Evolutionary conservation across 2,329 filamentous ascomycete genomes (phyloP).

Genomic region (Aphanoascus verrucosus): DNA sequence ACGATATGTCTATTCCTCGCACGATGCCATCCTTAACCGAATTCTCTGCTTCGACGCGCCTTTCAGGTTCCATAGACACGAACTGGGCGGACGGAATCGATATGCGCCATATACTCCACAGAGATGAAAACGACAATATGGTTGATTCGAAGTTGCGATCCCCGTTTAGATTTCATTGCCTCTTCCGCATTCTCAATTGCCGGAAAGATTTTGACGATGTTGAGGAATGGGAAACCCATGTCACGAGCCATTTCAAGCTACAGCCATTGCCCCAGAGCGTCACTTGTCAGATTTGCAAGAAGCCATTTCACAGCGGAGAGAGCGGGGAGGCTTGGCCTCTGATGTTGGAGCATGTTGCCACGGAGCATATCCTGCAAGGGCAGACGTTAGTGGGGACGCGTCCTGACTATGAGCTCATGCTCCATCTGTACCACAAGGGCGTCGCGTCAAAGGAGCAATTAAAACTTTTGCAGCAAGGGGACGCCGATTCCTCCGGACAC

Average conservation of each 20-base stretch:
- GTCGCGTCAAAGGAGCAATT: conserved; percentile 37
- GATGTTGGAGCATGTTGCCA: conserved; percentile 35
- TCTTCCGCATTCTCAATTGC: conserved; percentile 39
- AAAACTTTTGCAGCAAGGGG: conserved; percentile 31
- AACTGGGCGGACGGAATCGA: conserved; percentile 19
- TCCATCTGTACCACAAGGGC: conserved; percentile 34
- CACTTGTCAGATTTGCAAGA: conserved; percentile 35
- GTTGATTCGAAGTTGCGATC: conserved; percentile 17
- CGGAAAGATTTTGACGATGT: conserved; percentile 30
- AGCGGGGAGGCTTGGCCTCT: conserved; percentile 30
- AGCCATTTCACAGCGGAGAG: conserved; percentile 12
- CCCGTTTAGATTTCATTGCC: conserved; percentile 21
- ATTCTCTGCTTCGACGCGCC: conserved; percentile 23
- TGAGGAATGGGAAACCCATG: conserved; percentile 35
- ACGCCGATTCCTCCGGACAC: conserved; percentile 20
- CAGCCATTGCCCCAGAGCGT: conserved; percentile 32
- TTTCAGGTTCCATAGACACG: conserved; percentile 26
- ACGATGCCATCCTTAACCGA: conserved; percentile 26
- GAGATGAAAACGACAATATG: conserved; percentile 24
- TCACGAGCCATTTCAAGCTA: conserved; percentile 37
- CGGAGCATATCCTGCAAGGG: conserved; percentile 32
- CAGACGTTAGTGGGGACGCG: conserved; percentile 32
- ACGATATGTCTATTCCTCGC: conserved; percentile 18
- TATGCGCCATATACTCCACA: conserved; percentile 21
- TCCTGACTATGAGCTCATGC: conserved; percentile 37